Evolutionary conservation across 768 basidiomycete species (phyloP).

Genomic region (Amylocystis lapponica): DNA sequence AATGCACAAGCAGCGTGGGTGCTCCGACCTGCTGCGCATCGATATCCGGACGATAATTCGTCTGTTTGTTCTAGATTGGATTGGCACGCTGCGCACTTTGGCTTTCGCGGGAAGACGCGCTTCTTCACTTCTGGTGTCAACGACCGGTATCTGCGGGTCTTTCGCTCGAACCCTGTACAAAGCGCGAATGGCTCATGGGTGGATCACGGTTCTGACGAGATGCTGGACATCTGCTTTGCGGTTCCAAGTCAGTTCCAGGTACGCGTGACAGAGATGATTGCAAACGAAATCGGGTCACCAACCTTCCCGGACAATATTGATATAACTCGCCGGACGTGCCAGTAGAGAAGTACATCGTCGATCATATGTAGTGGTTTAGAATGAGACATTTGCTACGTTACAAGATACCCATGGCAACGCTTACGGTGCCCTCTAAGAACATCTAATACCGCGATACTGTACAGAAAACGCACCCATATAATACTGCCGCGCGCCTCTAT

Average conservation of each 20-base stretch:
- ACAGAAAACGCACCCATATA: no score
- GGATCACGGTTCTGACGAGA: neutral
- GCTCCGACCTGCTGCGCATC: no score
- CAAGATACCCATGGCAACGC: no score
- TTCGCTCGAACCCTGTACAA: slow-evolving; percentile 7
- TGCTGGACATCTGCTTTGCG: slow-evolving; percentile 6
- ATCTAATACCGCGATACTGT: no score
- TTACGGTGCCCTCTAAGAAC: no score
- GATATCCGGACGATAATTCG: neutral
- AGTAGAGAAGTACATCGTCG: no score
- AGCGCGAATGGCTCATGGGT: neutral
- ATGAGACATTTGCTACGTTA: no score
- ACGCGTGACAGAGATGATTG: neutral
- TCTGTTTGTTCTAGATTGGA: slow-evolving; percentile 3
- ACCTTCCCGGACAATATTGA: slow-evolving; percentile 5
- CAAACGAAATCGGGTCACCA: neutral
- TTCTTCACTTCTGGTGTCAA: slow-evolving; percentile 6
- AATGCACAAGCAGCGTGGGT: slow-evolving; percentile 12
- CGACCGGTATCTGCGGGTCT: slow-evolving; percentile 9
- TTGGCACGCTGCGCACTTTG: slow-evolving; percentile 12
- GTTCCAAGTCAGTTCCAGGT: neutral
- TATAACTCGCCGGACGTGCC: no score
- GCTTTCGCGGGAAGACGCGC: neutral
- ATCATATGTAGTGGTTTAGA: no score
- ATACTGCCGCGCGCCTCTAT: no score